Percentiles rank a stretch among this genome's conserved stretches.
Conservation (phyloP, 768 basidiomycete species). For the Paxillus rubicundulus region DNA sequence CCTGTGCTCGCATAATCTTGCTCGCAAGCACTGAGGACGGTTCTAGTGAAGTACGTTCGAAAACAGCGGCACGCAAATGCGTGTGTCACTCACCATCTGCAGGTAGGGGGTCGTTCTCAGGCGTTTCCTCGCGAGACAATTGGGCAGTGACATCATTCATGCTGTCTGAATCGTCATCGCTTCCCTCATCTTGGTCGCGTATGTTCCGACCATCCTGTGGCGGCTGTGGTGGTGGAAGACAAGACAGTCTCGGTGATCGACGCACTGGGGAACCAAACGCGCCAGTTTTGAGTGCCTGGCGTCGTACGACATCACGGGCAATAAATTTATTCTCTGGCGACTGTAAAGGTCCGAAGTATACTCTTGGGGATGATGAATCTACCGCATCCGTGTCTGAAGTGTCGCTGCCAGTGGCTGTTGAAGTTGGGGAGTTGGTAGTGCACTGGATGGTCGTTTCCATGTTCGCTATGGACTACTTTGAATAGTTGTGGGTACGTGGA, state of each 20-base stretch:
- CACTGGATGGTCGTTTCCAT: conserved; percentile 20
- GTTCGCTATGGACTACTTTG: not conserved
- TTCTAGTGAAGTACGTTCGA: conserved; percentile 38
- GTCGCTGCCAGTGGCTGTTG: conserved; percentile 22
- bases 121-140: conserved; percentile 44
- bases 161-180: conserved; percentile 33
- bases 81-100: conserved; percentile 42
- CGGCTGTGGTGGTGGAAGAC: conserved; percentile 31
- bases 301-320: conserved; percentile 29
- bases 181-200: conserved; percentile 21
- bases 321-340: conserved; percentile 52
- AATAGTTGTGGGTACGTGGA: not conserved
- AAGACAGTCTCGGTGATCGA: conserved; percentile 51
- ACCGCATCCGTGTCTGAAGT: conserved; percentile 40
- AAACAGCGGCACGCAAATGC: conserved; percentile 3
- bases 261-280: conserved; percentile 36
- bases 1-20: conserved; percentile 64
- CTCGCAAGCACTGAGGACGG: conserved; percentile 66
- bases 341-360: conserved; percentile 50
- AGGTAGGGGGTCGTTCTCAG: conserved; percentile 42
- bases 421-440: conserved; percentile 25
- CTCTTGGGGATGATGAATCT: conserved; percentile 42
- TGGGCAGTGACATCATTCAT: conserved; percentile 21
- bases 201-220: conserved; percentile 15
- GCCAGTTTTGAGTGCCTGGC: conserved; percentile 27